Evolutionary conservation across 1,139 yeast genomes (phyloP).

Genomic region (Ashbya aceris): DNA sequence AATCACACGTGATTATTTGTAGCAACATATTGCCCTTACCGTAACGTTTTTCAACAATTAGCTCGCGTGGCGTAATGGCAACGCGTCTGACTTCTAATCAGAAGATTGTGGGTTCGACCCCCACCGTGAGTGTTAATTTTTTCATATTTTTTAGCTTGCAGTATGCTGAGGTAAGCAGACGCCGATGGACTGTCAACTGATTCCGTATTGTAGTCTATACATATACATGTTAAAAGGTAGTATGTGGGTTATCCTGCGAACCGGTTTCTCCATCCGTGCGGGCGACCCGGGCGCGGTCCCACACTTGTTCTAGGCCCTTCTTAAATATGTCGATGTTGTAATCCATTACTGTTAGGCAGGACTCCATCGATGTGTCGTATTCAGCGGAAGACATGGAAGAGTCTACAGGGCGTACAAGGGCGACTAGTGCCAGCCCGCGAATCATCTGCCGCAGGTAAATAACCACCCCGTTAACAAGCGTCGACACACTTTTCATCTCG

Average conservation of each 20-base stretch:
- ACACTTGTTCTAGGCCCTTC: slow-evolving; percentile 69
- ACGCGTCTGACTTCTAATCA: slow-evolving; percentile 54
- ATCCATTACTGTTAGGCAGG: slow-evolving; percentile 68
- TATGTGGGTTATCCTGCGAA: slow-evolving; percentile 1
- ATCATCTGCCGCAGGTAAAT: slow-evolving; percentile 86
- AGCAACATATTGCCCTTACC: no score
- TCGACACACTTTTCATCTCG: slow-evolving; percentile 59
- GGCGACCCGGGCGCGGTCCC: slow-evolving; percentile 36
- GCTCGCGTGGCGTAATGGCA: slow-evolving; percentile 55
- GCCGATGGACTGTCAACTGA: no score
- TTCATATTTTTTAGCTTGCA: background rate
- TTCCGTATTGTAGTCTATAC: background rate
- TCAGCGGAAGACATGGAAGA: background rate
- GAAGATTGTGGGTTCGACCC: slow-evolving; percentile 55
- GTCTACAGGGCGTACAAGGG: slow-evolving; percentile 51
- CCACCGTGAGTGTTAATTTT: slow-evolving; percentile 41
- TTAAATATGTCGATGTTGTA: slow-evolving; percentile 80
- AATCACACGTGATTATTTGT: no score
- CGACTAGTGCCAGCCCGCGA: slow-evolving; percentile 84
- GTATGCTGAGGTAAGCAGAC: no score
- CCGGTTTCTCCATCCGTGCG: background rate
- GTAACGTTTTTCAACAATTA: background rate
- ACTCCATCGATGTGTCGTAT: slow-evolving; percentile 44
- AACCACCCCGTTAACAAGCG: slow-evolving; percentile 71
- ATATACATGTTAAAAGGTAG: background rate